Evolutionary conservation across 2,329 filamentous ascomycete genomes (phyloP).

Genomic region (Bipolaris sorokiniana): DNA sequence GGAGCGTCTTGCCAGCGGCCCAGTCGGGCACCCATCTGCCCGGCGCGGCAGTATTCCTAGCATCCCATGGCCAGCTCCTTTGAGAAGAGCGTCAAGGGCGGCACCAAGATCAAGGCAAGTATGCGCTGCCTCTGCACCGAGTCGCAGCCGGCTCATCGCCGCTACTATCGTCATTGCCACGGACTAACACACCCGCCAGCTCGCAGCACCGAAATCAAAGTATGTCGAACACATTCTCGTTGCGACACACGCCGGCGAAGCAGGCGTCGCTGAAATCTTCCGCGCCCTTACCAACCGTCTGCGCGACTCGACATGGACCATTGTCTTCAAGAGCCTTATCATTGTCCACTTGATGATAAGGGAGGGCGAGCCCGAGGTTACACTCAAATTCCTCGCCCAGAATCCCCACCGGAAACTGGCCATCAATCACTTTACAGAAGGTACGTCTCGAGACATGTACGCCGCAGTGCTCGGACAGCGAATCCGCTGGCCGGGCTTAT

Average conservation of each 20-base stretch:
- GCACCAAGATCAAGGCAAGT: slow-evolving; percentile 91
- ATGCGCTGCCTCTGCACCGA: slow-evolving; percentile 8
- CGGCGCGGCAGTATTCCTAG: slow-evolving; percentile 19
- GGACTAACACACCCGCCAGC: slow-evolving; percentile 57
- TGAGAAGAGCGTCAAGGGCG: slow-evolving; percentile 99
- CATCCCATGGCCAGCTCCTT: slow-evolving; percentile 79
- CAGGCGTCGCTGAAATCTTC: slow-evolving; percentile 94
- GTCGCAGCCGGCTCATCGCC: background rate
- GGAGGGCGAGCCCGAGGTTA: slow-evolving; percentile 88
- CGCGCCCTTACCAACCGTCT: slow-evolving; percentile 86
- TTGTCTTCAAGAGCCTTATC: slow-evolving; percentile 96
- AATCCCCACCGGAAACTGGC: slow-evolving; percentile 79
- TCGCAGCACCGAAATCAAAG: slow-evolving; percentile 96
- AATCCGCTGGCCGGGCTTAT: background rate
- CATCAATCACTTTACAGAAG: slow-evolving; percentile 90
- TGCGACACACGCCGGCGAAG: slow-evolving; percentile 92
- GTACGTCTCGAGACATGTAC: slow-evolving; percentile 58
- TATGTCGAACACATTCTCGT: slow-evolving; percentile 98
- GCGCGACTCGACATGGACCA: slow-evolving; percentile 98
- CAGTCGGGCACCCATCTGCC: slow-evolving; percentile 21
- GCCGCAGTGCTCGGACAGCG: background rate
- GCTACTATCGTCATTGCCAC: slow-evolving; percentile 18
- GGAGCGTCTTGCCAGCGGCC: slow-evolving; percentile 20
- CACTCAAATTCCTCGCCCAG: slow-evolving; percentile 80
- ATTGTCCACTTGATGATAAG: slow-evolving; percentile 97